Base-by-base conservation (phyloP, 345 rosid genomes). In the Microcos paniculata region DNA sequence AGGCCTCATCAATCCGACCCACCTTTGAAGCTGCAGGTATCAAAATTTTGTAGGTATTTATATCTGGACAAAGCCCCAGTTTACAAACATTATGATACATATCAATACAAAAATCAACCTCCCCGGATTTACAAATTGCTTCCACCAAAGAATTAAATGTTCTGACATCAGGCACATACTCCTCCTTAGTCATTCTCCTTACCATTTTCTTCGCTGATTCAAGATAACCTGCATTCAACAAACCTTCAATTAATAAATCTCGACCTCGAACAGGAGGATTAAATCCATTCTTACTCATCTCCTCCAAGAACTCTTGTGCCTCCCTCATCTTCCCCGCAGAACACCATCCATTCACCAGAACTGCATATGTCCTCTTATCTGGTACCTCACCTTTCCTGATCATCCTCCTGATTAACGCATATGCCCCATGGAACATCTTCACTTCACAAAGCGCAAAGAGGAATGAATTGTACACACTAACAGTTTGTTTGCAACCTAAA, bases 161-260 rank as follows among this genome's bases (percentile, higher is more conserved):
- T 30, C 57, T 68, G 1, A 95, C 69, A 81, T 91, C 92, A 0
- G 92, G 99, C 1, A 89, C 84, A 76, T 81, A 80, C 0, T 94
- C 94, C 74, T 90, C 91, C 71, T 89, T 91, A 0, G 85, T 89
- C 96, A 91, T 89, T 78, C 85, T 93, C 77, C 71, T 81, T 38
- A 92, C 91, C 96, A 91, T 87, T 55, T 85, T 88, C 77, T 89
- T 95, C 9, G 98, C 96, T 72, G 92, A 83, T 82, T 95, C 98
- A 40, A 90, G 79, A 85, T 84, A 90, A 8, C 97, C 98, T 0
- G 97, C 94, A 8, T 85, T 91, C 77, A 95, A 70, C 84, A 95
- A 40, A 48, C 97, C 99, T 82, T 93, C 96, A 51, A 95, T 83
- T 31, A 95, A 84, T 79, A 95, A 82, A 82, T 95, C 99, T 69